A percentile compares a stretch with the other conserved stretches of the same genome.
These are phyloP conservation scores for Plasmodium yoelii DNA, from an alignment of 169 alveolate species.

Conservation along the genomic window DNA sequence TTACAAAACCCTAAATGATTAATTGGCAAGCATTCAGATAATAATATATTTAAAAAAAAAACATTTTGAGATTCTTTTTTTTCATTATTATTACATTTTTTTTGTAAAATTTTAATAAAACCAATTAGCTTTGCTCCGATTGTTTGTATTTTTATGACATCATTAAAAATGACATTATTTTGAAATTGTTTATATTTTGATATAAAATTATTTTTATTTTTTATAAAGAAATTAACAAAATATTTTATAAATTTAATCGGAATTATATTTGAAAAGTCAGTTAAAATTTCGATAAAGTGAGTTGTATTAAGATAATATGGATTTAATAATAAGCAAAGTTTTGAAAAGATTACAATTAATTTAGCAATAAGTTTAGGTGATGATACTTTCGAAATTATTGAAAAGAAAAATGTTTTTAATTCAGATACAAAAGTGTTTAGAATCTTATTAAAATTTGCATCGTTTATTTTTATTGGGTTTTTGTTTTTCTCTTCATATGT, in stretches of 20 bases:
- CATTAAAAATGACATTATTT: slow-evolving; percentile 43
- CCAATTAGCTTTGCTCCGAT: slow-evolving; percentile 68
- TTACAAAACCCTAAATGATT: slow-evolving; percentile 66
- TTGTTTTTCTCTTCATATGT: neutral
- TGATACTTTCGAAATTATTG: slow-evolving; percentile 16
- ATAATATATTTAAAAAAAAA: slow-evolving; percentile 27
- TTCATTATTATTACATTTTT: slow-evolving; percentile 22
- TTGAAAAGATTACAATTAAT: slow-evolving; percentile 7
- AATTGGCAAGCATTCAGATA: slow-evolving; percentile 47
- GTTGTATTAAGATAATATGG: slow-evolving; percentile 37
- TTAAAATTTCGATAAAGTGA: slow-evolving; percentile 28
- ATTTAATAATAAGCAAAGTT: slow-evolving; percentile 35
- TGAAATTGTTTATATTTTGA: slow-evolving; percentile 60
- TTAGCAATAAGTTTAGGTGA: slow-evolving; percentile 7
- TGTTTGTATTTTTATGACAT: slow-evolving; percentile 44
- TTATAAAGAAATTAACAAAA: slow-evolving; percentile 12
- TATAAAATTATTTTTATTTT: slow-evolving; percentile 39
- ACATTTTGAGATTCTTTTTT: slow-evolving; percentile 14
- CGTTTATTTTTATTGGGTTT: slow-evolving; percentile 20
- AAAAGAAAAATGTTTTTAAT: slow-evolving; percentile 35
- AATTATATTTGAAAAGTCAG: slow-evolving; percentile 31
- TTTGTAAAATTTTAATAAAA: slow-evolving; percentile 51
- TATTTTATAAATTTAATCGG: slow-evolving; percentile 4
- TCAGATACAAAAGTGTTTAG: slow-evolving; percentile 35
- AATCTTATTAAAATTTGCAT: slow-evolving; percentile 15